phyloP scores from a whole-genome alignment of 495 filamentous ascomycete species.

The Penicillium simplicissimum region DNA sequence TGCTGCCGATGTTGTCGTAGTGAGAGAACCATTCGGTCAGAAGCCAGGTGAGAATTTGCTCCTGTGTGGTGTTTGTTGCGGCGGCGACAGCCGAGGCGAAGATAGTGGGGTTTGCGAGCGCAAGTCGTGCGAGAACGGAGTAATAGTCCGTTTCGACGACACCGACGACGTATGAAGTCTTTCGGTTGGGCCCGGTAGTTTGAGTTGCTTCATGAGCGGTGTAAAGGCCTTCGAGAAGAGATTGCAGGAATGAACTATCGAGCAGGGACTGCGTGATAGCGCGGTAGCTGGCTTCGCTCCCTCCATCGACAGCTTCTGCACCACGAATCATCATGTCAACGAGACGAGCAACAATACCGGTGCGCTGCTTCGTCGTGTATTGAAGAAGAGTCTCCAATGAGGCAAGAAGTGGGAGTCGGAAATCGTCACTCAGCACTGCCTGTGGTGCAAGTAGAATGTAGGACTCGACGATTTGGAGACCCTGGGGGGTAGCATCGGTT shows the following conservation, averaged over 20 bases:
- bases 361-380: slow-evolving; percentile 63
- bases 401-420: slow-evolving; percentile 56
- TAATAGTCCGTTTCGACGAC: slow-evolving; percentile 82
- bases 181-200: slow-evolving; percentile 73
- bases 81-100: slow-evolving; percentile 58
- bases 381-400: slow-evolving; percentile 57
- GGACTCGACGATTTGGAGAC: slow-evolving; percentile 70
- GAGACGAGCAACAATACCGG: slow-evolving; percentile 62
- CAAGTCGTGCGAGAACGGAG: slow-evolving; percentile 76
- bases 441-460: slow-evolving; percentile 81
- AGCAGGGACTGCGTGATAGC: slow-evolving; percentile 69
- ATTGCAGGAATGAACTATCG: slow-evolving; percentile 62
- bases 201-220: slow-evolving; percentile 70
- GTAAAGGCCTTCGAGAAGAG: slow-evolving; percentile 69
- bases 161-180: slow-evolving; percentile 59
- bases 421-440: slow-evolving; percentile 66
- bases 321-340: slow-evolving; percentile 71
- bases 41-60: slow-evolving; percentile 68
- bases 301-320: slow-evolving; percentile 70
- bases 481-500: slow-evolving; percentile 66
- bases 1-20: slow-evolving; percentile 78
- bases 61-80: slow-evolving; percentile 39
- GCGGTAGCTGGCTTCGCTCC: slow-evolving; percentile 59
- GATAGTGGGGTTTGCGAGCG: slow-evolving; percentile 63
- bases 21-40: slow-evolving; percentile 84